phyloP scores from a whole-genome alignment of 371 early-diverging fungal genomes.

The Mortierella sp. region DNA sequence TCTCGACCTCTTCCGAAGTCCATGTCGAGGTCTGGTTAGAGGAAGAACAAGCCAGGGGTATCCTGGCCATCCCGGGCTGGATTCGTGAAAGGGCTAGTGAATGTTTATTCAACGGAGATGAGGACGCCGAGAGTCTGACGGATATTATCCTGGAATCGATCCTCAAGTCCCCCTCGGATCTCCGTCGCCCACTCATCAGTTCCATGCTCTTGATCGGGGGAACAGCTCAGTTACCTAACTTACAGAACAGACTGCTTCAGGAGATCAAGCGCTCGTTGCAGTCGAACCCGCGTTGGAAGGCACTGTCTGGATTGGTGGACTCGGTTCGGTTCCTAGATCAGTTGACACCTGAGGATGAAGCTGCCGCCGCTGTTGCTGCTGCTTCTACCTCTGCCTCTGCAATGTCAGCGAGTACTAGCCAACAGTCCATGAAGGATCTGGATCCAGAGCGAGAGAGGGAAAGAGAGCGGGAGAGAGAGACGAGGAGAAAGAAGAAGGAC shows the following conservation, averaged over 20 bases:
- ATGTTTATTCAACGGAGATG: conserved; percentile 86
- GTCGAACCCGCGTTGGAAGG: conserved; percentile 57
- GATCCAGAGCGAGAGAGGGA: conserved; percentile 24
- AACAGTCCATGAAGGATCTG: conserved; percentile 26
- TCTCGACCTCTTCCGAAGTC: conserved; percentile 68
- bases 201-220: conserved; percentile 85
- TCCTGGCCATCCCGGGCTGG: conserved; percentile 85
- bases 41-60: conserved; percentile 63
- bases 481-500: conserved; percentile 22
- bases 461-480: conserved; percentile 23
- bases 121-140: conserved; percentile 72
- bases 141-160: conserved; percentile 71
- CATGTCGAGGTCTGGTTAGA: conserved; percentile 56
- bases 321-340: conserved; percentile 54
- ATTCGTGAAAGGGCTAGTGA: conserved; percentile 87
- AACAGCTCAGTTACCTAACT: conserved; percentile 79
- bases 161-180: conserved; percentile 79
- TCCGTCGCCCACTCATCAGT: conserved; percentile 73
- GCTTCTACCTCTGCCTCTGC: conserved; percentile 5
- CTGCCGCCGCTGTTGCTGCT: conserved; percentile 6
- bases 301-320: conserved; percentile 49
- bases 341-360: conserved; percentile 34
- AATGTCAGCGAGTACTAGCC: conserved; percentile 13
- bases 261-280: conserved; percentile 68
- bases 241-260: conserved; percentile 72